Conservation (phyloP, 352 stramenopile species). For the Phytophthora fragariaefolia region DNA sequence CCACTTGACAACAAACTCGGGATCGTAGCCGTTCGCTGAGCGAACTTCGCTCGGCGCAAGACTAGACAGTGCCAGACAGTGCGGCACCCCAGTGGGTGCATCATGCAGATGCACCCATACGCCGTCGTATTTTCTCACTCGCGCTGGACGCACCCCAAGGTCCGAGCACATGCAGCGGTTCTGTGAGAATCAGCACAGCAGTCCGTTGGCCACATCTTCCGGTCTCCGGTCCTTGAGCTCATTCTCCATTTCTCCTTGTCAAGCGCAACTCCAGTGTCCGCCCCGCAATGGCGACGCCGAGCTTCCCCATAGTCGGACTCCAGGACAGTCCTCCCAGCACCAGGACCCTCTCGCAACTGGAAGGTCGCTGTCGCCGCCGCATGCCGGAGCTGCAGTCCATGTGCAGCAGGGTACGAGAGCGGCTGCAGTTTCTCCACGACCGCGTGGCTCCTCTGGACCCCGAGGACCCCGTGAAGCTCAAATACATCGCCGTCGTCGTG, state of each 20-base stretch:
- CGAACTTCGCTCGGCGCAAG: no score
- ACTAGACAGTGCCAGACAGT: no score
- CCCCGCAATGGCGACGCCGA: not conserved
- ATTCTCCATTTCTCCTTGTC: not conserved
- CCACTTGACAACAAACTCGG: no score
- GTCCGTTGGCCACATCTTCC: no score
- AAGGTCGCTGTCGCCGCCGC: conserved; percentile 6
- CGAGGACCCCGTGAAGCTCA: conserved; percentile 35
- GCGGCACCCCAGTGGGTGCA: no score
- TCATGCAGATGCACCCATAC: no score
- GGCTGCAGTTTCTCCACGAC: conserved; percentile 22
- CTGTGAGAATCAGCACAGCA: no score
- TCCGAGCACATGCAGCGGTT: no score
- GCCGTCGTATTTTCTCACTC: no score
- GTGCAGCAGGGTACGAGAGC: not conserved
- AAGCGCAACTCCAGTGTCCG: not conserved
- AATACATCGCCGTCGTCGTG: conserved; percentile 20
- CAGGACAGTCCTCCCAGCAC: conserved; percentile 3
- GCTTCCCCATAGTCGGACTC: conserved; percentile 18
- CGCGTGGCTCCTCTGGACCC: not conserved
- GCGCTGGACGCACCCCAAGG: no score
- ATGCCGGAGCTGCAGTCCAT: conserved; percentile 26
- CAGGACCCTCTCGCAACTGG: conserved; percentile 11
- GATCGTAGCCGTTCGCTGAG: no score
- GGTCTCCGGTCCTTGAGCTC: no score